phyloP scores from a whole-genome alignment of 2,329 filamentous ascomycete species.

The Plenodomus biglobosus region DNA sequence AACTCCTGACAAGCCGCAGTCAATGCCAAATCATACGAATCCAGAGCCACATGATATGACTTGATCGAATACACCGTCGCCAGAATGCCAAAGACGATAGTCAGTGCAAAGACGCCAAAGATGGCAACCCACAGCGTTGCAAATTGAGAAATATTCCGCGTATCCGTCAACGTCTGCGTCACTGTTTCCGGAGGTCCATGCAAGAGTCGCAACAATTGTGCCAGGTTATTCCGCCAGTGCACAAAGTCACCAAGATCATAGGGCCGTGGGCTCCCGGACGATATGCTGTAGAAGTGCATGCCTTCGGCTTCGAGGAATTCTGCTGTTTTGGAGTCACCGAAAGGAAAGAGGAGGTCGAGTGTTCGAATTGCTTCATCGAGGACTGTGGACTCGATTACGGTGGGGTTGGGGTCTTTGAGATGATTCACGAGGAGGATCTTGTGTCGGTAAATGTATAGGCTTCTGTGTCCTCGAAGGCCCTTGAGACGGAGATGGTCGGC shows the following conservation, averaged over 20 bases:
- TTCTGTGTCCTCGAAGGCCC: constrained; percentile 8
- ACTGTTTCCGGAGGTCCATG: constrained; percentile 10
- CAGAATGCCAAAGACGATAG: constrained; percentile 13
- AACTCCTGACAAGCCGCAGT: constrained; percentile 10
- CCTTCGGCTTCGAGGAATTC: constrained; percentile 7
- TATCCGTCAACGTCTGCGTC: constrained; percentile 8
- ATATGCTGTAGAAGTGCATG: constrained; percentile 1
- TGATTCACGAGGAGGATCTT: constrained; percentile 17
- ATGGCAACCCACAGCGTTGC: constrained; percentile 11
- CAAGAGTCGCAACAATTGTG: constrained; percentile 3
- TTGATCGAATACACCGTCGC: constrained; percentile 14
- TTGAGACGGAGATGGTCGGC: constrained; percentile 12
- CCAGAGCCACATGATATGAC: constrained; percentile 11
- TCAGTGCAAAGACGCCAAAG: constrained; percentile 13
- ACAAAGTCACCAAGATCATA: constrained; percentile 7
- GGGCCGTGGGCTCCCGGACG: neutral
- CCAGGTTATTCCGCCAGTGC: constrained; percentile 10
- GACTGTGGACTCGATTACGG: constrained; percentile 5
- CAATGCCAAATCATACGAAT: constrained; percentile 12
- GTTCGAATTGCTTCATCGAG: constrained; percentile 13
- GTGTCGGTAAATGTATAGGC: constrained; percentile 14
- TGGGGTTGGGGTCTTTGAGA: neutral
- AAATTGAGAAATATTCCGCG: constrained; percentile 6
- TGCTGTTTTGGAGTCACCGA: constrained; percentile 11
- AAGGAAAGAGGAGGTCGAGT: constrained; percentile 18